These are phyloP conservation scores for Hypocrella siamensis DNA, from an alignment of 2,329 filamentous ascomycete genomes.

Conservation along the genomic window DNA sequence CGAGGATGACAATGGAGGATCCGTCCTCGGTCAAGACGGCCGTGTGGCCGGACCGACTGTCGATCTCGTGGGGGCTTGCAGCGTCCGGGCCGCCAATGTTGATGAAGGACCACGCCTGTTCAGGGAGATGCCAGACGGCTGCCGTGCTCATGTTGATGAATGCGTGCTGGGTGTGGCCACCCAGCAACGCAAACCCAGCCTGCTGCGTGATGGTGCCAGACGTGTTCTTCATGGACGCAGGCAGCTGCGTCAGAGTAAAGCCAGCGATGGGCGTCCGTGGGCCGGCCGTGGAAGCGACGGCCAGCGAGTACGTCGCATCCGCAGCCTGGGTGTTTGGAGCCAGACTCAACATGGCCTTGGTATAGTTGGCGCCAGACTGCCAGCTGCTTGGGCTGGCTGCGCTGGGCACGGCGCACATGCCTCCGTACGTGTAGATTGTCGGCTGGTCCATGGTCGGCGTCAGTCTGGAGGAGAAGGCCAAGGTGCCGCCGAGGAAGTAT, in stretches of 20 bases:
- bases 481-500: constrained; percentile 35
- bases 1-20: constrained; percentile 59
- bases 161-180: constrained; percentile 67
- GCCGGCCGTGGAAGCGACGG: constrained; percentile 31
- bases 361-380: constrained; percentile 60
- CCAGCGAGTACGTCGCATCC: constrained; percentile 17
- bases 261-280: constrained; percentile 70
- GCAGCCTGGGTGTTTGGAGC: constrained; percentile 23
- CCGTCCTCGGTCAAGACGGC: constrained; percentile 70
- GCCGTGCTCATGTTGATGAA: constrained; percentile 93
- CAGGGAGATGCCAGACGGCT: constrained; percentile 73
- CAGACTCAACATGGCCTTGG: constrained; percentile 62
- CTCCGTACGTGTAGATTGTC: constrained; percentile 64
- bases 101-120: constrained; percentile 75
- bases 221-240: constrained; percentile 52
- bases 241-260: constrained; percentile 63
- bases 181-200: constrained; percentile 65
- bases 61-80: constrained; percentile 25
- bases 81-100: constrained; percentile 34
- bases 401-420: constrained; percentile 59
- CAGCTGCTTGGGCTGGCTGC: constrained; percentile 33
- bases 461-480: constrained; percentile 52
- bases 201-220: constrained; percentile 54
- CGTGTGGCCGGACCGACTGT: constrained; percentile 80
- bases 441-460: constrained; percentile 36